phyloP scores from a whole-genome alignment of 768 basidiomycete species.

The Boletus insuetus region DNA sequence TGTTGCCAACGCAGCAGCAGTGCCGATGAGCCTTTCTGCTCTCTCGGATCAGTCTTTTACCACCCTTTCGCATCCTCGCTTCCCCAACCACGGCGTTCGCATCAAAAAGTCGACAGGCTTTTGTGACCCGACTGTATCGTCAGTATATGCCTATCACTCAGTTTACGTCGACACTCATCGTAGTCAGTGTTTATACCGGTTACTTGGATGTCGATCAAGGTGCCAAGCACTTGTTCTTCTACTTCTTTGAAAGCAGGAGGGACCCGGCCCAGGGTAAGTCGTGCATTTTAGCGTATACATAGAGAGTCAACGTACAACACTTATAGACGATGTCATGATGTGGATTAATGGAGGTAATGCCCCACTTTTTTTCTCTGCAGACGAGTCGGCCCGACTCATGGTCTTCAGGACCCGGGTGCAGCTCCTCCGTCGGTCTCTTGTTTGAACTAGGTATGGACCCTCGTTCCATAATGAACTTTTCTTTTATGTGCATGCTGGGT shows the following conservation, averaged over 20 bases:
- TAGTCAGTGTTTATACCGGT: conserved; percentile 42
- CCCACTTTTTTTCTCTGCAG: not conserved
- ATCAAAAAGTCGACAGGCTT: conserved; percentile 56
- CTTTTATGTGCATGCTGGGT: conserved; percentile 24
- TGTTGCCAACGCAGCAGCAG: not conserved
- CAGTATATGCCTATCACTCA: not conserved
- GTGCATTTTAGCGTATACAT: not conserved
- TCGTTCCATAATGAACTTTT: conserved; percentile 7
- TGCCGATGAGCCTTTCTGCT: conserved; percentile 22
- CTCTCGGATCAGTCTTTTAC: conserved; percentile 34
- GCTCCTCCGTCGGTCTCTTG: conserved; percentile 52
- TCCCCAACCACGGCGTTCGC: conserved; percentile 53
- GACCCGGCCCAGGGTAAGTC: conserved; percentile 38
- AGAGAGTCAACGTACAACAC: not conserved
- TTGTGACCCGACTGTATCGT: conserved; percentile 58
- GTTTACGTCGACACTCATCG: not conserved
- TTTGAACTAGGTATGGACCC: conserved; percentile 48
- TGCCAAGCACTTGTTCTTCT: conserved; percentile 53
- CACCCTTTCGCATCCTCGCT: conserved; percentile 44
- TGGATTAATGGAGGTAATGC: conserved; percentile 64
- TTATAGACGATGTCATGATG: conserved; percentile 61
- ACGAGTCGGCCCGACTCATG: not conserved
- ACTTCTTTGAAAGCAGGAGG: conserved; percentile 58
- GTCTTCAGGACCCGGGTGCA: conserved; percentile 53
- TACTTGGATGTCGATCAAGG: conserved; percentile 49